Evolutionary conservation across 2,329 filamentous ascomycete species (phyloP).

Genomic region (Phaeosphaeriaceae sp.): DNA sequence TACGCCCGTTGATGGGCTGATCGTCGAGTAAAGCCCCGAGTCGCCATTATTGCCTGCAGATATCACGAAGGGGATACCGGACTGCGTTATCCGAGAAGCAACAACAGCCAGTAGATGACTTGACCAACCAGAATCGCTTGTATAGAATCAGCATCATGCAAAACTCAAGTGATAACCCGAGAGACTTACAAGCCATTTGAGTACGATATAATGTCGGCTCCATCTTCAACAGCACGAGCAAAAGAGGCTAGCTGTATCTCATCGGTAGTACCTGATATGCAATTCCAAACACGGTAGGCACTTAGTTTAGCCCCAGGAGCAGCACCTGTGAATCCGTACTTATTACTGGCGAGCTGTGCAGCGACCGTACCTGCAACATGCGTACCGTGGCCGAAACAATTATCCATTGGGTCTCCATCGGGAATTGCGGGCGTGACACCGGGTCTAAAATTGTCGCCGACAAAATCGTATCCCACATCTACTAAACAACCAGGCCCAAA

Average conservation of each 20-base stretch:
- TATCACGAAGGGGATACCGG: conserved; percentile 59
- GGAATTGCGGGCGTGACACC: conserved; percentile 51
- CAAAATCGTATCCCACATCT: conserved; percentile 62
- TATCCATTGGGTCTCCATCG: conserved; percentile 59
- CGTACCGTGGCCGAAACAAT: conserved; percentile 64
- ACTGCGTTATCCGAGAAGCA: conserved; percentile 51
- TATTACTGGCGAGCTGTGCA: conserved; percentile 56
- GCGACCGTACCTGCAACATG: conserved; percentile 64
- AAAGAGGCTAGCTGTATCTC: conserved; percentile 23
- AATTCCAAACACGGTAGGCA: conserved; percentile 26
- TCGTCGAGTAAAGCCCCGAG: conserved; percentile 56
- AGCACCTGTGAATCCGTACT: conserved; percentile 23
- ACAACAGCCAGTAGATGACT: conserved; percentile 50
- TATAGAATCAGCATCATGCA: background rate
- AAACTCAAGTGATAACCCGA: background rate
- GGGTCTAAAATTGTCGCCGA: conserved; percentile 57
- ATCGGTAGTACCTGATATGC: conserved; percentile 9
- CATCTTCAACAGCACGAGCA: conserved; percentile 61
- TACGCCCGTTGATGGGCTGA: conserved; percentile 50
- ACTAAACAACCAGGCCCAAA: conserved; percentile 67
- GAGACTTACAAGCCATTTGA: conserved; percentile 15
- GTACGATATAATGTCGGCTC: conserved; percentile 45
- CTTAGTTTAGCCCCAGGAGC: conserved; percentile 27
- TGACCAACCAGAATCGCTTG: conserved; percentile 34
- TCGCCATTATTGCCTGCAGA: conserved; percentile 61